phyloP scores from a whole-genome alignment of 1,139 yeast species.

The Yamadazyma blattariae region DNA sequence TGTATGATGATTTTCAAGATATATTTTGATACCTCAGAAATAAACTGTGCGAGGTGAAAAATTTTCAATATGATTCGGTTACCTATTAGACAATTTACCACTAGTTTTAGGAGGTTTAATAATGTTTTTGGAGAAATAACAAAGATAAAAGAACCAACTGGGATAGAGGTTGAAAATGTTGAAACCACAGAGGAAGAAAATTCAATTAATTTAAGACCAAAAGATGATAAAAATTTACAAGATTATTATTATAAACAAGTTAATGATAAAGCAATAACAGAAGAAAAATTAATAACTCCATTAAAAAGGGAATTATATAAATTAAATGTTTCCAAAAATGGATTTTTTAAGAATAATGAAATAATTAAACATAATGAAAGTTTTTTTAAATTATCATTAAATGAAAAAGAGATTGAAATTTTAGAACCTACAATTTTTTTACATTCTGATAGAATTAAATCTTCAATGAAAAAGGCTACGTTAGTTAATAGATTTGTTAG shows the following conservation, averaged over 20 bases:
- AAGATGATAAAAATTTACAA: conserved; percentile 35
- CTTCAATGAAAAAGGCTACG: conserved; percentile 86
- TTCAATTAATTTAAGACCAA: conserved; percentile 19
- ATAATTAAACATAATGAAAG: conserved; percentile 47
- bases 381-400: conserved; percentile 54
- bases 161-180: not conserved
- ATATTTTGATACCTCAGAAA: no score
- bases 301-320: conserved; percentile 65
- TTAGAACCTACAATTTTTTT: conserved; percentile 84
- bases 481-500: conserved; percentile 73
- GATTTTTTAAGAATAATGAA: conserved; percentile 71
- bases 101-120: conserved; percentile 10
- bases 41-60: conserved; percentile 10
- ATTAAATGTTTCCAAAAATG: conserved; percentile 58
- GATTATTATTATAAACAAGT: conserved; percentile 32
- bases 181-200: conserved; percentile 12
- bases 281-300: conserved; percentile 58
- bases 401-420: conserved; percentile 65
- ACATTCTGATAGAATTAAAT: conserved; percentile 75
- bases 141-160: conserved; percentile 1
- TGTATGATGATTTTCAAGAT: no score
- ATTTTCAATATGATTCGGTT: conserved; percentile 10
- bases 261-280: conserved; percentile 23
- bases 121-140: conserved; percentile 27
- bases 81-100: conserved; percentile 13